These are phyloP conservation scores for Cystobasidium pallidum DNA, from an alignment of 1,284 basidiomycete genomes.

Conservation along the genomic window DNA sequence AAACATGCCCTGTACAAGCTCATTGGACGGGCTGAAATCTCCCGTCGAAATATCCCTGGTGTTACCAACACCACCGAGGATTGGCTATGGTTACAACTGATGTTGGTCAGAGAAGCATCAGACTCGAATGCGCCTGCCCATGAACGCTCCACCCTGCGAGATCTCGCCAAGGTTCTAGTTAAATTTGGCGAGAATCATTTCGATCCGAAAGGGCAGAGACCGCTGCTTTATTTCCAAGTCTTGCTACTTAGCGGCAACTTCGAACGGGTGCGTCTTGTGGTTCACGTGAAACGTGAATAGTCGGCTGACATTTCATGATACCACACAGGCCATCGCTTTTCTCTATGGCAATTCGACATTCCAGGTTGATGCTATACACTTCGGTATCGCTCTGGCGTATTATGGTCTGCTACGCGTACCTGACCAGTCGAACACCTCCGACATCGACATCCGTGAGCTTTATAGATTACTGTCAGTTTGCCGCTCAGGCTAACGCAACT, in stretches of 20 bases:
- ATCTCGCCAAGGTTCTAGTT: conserved; percentile 76
- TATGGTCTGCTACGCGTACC: conserved; percentile 89
- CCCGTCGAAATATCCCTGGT: conserved; percentile 75
- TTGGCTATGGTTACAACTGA: conserved; percentile 97
- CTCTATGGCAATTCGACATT: conserved; percentile 85
- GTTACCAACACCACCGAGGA: conserved; percentile 93
- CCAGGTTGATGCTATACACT: conserved; percentile 91
- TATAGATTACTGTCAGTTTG: background rate
- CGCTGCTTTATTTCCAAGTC: conserved; percentile 81
- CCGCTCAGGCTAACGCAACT: background rate
- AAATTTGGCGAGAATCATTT: conserved; percentile 92
- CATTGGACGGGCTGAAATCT: conserved; percentile 87
- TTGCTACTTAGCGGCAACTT: conserved; percentile 92
- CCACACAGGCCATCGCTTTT: conserved; percentile 77
- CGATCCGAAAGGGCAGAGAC: conserved; percentile 71
- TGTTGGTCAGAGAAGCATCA: conserved; percentile 64
- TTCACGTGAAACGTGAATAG: background rate
- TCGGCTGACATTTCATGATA: background rate
- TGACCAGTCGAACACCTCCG: conserved; percentile 73
- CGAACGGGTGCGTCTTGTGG: conserved; percentile 68
- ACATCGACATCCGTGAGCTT: conserved; percentile 75
- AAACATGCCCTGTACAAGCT: conserved; percentile 94
- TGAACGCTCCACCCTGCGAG: conserved; percentile 70
- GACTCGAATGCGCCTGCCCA: conserved; percentile 65
- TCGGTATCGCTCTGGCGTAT: conserved; percentile 88